phyloP scores from a whole-genome alignment of 2,329 filamentous ascomycete genomes.

The Acrodontium crateriforme region DNA sequence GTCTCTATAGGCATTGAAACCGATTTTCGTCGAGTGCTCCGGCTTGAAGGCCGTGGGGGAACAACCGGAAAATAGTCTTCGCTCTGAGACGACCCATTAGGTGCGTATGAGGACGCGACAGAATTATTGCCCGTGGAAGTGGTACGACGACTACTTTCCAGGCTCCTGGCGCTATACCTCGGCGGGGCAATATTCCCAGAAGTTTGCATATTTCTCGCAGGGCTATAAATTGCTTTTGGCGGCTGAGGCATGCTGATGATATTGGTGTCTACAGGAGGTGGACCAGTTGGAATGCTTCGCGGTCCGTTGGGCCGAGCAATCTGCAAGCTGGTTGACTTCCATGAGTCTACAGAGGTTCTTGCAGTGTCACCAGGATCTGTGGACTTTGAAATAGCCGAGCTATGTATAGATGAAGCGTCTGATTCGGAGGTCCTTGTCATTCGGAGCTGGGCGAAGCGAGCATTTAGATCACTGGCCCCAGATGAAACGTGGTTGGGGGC shows the following conservation, averaged over 20 bases:
- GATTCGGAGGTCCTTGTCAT: conserved; percentile 19
- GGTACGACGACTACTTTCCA: conserved; percentile 41
- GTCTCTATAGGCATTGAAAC: conserved; percentile 40
- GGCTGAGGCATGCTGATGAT: conserved; percentile 51
- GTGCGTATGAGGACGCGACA: conserved; percentile 25
- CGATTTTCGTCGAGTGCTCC: conserved; percentile 25
- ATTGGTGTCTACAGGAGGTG: conserved; percentile 36
- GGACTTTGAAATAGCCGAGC: conserved; percentile 27
- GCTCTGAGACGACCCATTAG: conserved; percentile 17
- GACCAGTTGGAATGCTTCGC: conserved; percentile 39
- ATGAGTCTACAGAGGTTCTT: conserved; percentile 11
- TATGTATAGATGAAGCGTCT: conserved; percentile 11
- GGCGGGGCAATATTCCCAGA: conserved; percentile 52
- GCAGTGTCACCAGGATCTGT: conserved; percentile 25
- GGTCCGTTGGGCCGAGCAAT: conserved; percentile 30
- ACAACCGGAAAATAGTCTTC: conserved; percentile 30
- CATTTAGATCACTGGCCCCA: conserved; percentile 31
- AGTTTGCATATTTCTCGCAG: conserved; percentile 57
- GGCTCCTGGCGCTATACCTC: conserved; percentile 48
- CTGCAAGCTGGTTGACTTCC: conserved; percentile 5
- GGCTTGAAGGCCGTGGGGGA: conserved; percentile 5
- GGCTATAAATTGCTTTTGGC: conserved; percentile 64
- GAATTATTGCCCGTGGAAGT: conserved; percentile 32
- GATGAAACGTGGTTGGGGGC: conserved; percentile 15
- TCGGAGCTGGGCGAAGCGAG: conserved; percentile 20